Conservation (phyloP, 164 flowering plant species). For the Taxillus chinensis region DNA sequence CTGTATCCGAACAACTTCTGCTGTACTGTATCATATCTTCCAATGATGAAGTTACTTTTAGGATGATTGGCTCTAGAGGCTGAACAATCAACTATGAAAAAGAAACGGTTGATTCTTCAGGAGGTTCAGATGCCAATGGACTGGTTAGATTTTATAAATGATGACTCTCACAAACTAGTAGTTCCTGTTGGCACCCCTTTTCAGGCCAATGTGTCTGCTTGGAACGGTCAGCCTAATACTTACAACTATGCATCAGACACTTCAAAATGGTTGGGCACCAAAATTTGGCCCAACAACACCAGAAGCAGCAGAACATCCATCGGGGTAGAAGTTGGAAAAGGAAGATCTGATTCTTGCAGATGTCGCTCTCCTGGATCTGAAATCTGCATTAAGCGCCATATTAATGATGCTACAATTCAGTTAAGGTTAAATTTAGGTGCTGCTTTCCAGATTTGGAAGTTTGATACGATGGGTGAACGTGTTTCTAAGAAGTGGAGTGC, state of each 20-base stretch:
- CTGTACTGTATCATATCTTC: too few species aligned
- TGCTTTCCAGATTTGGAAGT: conserved; percentile 33
- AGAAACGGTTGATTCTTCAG: not conserved
- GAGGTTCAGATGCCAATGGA: not conserved
- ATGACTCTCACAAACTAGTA: not conserved
- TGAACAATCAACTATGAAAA: not conserved
- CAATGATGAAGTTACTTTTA: too few species aligned
- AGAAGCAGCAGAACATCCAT: not conserved
- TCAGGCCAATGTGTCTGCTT: conserved; percentile 39
- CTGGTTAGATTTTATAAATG: conserved; percentile 7
- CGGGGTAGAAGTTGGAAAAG: conserved; percentile 15
- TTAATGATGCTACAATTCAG: conserved; percentile 15
- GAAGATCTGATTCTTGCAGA: conserved; percentile 23
- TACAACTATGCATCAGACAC: conserved; percentile 7
- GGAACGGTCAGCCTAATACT: conserved; percentile 12
- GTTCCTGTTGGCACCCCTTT: conserved; percentile 24
- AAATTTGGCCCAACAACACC: conserved; percentile 24
- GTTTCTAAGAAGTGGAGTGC: conserved; percentile 37
- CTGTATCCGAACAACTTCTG: too few species aligned
- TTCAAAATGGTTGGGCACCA: conserved; percentile 33
- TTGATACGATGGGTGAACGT: conserved; percentile 49
- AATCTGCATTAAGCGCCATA: conserved; percentile 25
- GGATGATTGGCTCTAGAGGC: too few species aligned
- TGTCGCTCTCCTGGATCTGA: conserved; percentile 26
- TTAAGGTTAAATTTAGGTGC: conserved; percentile 29